phyloP scores from a whole-genome alignment of 1,284 basidiomycete genomes.

The Sporisorium exsertum region DNA sequence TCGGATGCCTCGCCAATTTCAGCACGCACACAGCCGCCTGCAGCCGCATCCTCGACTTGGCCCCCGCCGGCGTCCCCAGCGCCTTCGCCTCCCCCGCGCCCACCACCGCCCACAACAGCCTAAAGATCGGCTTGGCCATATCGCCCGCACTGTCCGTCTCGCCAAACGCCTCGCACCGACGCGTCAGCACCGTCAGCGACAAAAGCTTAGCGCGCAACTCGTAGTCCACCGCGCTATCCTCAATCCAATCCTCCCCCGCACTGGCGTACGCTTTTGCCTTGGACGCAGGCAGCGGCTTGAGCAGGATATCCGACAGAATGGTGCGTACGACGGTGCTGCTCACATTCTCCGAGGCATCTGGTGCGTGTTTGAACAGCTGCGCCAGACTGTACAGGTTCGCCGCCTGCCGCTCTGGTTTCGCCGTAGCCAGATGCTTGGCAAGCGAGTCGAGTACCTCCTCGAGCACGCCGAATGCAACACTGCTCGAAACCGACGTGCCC shows the following conservation, averaged over 20 bases:
- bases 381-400: conserved; percentile 79
- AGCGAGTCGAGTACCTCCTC: conserved; percentile 73
- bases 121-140: conserved; percentile 56
- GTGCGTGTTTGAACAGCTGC: conserved; percentile 79
- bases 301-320: conserved; percentile 72
- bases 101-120: conserved; percentile 54
- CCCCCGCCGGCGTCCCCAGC: conserved; percentile 50
- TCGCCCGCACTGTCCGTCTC: conserved; percentile 43
- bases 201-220: conserved; percentile 51
- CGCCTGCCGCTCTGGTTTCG: conserved; percentile 75
- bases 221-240: conserved; percentile 42
- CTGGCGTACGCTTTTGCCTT: conserved; percentile 28
- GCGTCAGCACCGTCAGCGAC: conserved; percentile 51
- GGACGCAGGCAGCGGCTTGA: conserved; percentile 46
- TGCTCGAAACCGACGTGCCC: conserved; percentile 31
- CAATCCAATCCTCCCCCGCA: conserved; percentile 55
- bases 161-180: conserved; percentile 51
- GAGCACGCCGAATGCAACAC: conserved; percentile 38
- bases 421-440: conserved; percentile 73
- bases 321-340: conserved; percentile 82
- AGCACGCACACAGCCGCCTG: conserved; percentile 84
- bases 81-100: conserved; percentile 49
- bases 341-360: conserved; percentile 80
- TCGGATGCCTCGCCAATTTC: conserved; percentile 79
- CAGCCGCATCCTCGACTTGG: conserved; percentile 75